A percentile compares a stretch with the other conserved stretches of the same genome.
Conservation (phyloP, 257 asterid genomes). For the Nicotiana obtusifolia region DNA sequence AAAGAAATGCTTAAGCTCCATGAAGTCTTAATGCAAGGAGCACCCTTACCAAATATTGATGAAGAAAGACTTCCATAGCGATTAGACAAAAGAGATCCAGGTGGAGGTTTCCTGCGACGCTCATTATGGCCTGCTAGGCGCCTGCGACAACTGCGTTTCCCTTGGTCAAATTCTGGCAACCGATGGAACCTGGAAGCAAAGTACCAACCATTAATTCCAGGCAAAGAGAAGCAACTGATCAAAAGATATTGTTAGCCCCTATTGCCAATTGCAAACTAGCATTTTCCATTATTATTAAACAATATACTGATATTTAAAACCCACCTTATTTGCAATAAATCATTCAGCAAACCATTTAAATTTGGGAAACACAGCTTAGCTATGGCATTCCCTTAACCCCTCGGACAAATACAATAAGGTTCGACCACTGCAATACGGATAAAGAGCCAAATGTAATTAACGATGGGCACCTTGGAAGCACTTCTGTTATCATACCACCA, state of each 20-base stretch:
- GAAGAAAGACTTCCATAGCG: constrained; percentile 49
- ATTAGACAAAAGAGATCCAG: constrained; percentile 47
- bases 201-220: neutral
- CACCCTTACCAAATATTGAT: constrained; percentile 46
- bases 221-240: neutral
- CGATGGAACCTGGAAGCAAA: constrained; percentile 66
- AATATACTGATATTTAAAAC: neutral
- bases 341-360: neutral
- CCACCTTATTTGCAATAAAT: neutral
- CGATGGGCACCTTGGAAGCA: neutral
- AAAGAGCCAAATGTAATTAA: neutral
- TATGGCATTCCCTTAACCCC: neutral
- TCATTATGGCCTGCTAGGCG: constrained; percentile 95
- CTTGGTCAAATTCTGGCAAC: constrained; percentile 85
- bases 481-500: neutral
- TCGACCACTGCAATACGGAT: neutral
- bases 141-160: constrained; percentile 85
- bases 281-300: neutral
- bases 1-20: neutral
- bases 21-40: neutral
- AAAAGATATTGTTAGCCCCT: neutral
- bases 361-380: neutral
- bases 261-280: neutral
- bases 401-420: neutral
- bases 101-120: constrained; percentile 84